Evolutionary conservation across 331 rosid species (phyloP).

Genomic region (Phaseolus coccineus): DNA sequence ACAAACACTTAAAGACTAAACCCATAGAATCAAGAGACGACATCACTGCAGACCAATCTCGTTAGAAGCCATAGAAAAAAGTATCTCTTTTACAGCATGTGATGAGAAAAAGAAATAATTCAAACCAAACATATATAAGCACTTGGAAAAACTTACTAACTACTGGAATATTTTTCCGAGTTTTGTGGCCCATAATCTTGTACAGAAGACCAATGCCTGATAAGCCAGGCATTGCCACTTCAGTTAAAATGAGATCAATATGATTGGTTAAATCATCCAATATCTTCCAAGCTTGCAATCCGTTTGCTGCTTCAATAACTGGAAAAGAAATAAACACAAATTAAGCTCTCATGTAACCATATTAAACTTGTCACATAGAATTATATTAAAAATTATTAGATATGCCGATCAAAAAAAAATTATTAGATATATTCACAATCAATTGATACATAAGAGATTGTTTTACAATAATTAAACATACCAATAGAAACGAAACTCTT

Average conservation of each 20-base stretch:
- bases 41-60: slow-evolving; percentile 90
- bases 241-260: slow-evolving; percentile 86
- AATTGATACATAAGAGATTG: not conserved
- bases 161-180: slow-evolving; percentile 83
- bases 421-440: not conserved
- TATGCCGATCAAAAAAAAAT: not conserved
- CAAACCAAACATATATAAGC: slow-evolving; percentile 43
- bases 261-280: slow-evolving; percentile 83
- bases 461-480: not conserved
- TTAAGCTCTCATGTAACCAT: slow-evolving; percentile 1
- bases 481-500: not conserved
- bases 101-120: slow-evolving; percentile 45
- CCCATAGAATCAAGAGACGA: slow-evolving; percentile 97
- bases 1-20: slow-evolving; percentile 94
- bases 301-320: slow-evolving; percentile 88
- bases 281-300: slow-evolving; percentile 92
- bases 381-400: not conserved
- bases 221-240: slow-evolving; percentile 86
- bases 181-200: slow-evolving; percentile 89
- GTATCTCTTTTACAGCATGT: slow-evolving; percentile 49
- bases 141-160: slow-evolving; percentile 74
- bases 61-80: slow-evolving; percentile 57
- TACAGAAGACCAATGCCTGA: slow-evolving; percentile 89
- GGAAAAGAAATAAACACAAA: slow-evolving; percentile 37
- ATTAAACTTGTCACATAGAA: not conserved